Evolutionary conservation across 2,329 filamentous ascomycete genomes (phyloP).

Genomic region (Talaromyces piceae): DNA sequence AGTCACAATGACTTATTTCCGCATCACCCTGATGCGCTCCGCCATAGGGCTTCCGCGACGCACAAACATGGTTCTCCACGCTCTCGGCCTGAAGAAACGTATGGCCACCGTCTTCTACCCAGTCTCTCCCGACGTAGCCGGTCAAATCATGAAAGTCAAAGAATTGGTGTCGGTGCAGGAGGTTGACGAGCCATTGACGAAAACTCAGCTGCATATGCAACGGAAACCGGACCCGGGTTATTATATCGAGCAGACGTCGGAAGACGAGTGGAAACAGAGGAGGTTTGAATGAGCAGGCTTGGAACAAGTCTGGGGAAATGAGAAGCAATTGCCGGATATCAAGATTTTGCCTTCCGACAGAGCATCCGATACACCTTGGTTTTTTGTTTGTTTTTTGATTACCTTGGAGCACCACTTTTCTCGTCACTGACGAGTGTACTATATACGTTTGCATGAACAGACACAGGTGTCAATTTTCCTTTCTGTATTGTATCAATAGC

Average conservation of each 20-base stretch:
- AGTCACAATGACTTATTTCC: slow-evolving; percentile 73
- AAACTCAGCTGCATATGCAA: slow-evolving; percentile 61
- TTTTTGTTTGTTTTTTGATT: too few species aligned
- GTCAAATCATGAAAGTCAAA: slow-evolving; percentile 90
- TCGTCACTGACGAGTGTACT: not conserved
- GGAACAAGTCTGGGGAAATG: too few species aligned
- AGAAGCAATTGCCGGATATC: too few species aligned
- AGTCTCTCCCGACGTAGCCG: slow-evolving; percentile 70
- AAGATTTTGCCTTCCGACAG: too few species aligned
- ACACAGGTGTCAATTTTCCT: not conserved
- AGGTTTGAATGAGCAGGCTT: slow-evolving; percentile 5
- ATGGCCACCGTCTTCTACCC: slow-evolving; percentile 85
- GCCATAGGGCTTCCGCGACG: slow-evolving; percentile 80
- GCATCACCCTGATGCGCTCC: slow-evolving; percentile 81
- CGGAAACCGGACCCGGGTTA: slow-evolving; percentile 73
- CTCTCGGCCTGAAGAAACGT: slow-evolving; percentile 77
- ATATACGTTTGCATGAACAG: too few species aligned
- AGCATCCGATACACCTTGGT: too few species aligned
- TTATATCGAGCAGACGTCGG: slow-evolving; percentile 54
- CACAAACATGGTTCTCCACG: slow-evolving; percentile 70
- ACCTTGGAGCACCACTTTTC: too few species aligned
- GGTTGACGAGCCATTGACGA: slow-evolving; percentile 32
- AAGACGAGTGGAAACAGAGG: slow-evolving; percentile 15
- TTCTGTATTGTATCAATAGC: slow-evolving; percentile 1
- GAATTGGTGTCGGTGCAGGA: slow-evolving; percentile 57